Percentiles rank a stretch among this genome's conserved stretches.
phyloP scores from a whole-genome alignment of 768 basidiomycete genomes.

The Calocera cornea region DNA sequence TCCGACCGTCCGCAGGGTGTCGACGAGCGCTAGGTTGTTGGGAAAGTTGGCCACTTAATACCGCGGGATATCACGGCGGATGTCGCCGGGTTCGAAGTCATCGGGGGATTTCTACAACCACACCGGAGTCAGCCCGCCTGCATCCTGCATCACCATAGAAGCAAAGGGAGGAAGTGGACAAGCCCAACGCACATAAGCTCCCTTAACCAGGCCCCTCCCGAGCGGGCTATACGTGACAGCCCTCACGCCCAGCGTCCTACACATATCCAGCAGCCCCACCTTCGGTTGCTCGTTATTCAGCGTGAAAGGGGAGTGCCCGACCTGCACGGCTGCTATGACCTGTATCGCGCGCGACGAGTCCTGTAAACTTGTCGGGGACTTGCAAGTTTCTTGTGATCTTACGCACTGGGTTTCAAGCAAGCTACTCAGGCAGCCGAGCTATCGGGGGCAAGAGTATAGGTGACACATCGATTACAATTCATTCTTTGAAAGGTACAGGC shows the following conservation, averaged over 20 bases:
- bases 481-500: too few relatives aligned
- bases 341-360: too few relatives aligned
- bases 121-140: too few relatives aligned
- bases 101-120: slow-evolving; percentile 9
- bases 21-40: slow-evolving; percentile 24
- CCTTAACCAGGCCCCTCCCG: slow-evolving; percentile 40
- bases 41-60: slow-evolving; percentile 25
- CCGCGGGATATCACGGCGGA: slow-evolving; percentile 18
- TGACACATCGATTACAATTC: too few relatives aligned
- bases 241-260: slow-evolving; percentile 22
- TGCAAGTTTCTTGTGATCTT: too few relatives aligned
- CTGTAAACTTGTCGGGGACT: too few relatives aligned
- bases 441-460: too few relatives aligned
- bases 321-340: slow-evolving; percentile 36
- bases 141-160: neutral
- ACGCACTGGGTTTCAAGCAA: too few relatives aligned
- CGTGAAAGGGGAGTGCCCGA: slow-evolving; percentile 40
- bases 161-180: too few relatives aligned
- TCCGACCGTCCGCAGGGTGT: slow-evolving; percentile 24
- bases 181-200: slow-evolving; percentile 31
- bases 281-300: slow-evolving; percentile 31
- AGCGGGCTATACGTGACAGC: slow-evolving; percentile 41
- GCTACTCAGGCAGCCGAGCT: too few relatives aligned
- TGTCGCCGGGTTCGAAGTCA: slow-evolving; percentile 6
- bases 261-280: slow-evolving; percentile 21